A percentile compares a stretch with the other conserved stretches of the same genome.
phyloP scores from a whole-genome alignment of 2,329 filamentous ascomycete genomes.

The Colletotrichum melonis region DNA sequence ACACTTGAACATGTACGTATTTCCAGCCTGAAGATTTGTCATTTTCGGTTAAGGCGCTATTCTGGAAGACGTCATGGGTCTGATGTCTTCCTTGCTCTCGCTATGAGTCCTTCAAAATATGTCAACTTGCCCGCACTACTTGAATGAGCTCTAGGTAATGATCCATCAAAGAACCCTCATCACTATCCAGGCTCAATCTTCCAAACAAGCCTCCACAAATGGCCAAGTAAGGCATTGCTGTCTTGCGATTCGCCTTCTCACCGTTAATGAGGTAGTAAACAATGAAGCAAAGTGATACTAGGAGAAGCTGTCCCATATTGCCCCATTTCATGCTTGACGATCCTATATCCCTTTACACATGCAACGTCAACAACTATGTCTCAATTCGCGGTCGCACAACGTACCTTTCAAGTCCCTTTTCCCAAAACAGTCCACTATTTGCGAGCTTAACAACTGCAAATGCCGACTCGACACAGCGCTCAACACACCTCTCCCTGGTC shows the following conservation, averaged over 20 bases:
- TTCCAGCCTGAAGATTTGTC: background rate
- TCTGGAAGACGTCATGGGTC: background rate
- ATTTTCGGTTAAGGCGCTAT: background rate
- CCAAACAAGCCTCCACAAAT: constrained; percentile 27
- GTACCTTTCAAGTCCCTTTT: constrained; percentile 21
- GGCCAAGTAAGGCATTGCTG: constrained; percentile 23
- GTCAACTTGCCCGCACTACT: background rate
- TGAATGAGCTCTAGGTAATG: constrained; percentile 27
- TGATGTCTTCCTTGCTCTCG: background rate
- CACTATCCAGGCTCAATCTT: constrained; percentile 11
- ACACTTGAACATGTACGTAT: background rate
- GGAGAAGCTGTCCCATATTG: constrained; percentile 25
- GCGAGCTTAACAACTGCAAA: constrained; percentile 26
- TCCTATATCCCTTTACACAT: background rate
- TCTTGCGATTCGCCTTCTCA: constrained; percentile 8
- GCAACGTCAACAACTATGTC: background rate
- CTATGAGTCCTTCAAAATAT: background rate
- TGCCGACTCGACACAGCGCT: constrained; percentile 22
- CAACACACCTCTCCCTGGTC: constrained; percentile 13
- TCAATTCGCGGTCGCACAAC: background rate
- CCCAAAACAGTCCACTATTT: constrained; percentile 21
- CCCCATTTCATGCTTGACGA: constrained; percentile 19
- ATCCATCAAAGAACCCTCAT: constrained; percentile 18
- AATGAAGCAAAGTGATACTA: constrained; percentile 30
- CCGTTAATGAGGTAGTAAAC: constrained; percentile 25